Base-by-base conservation (phyloP, 2,329 filamentous ascomycete genomes). In the Samsoniella hepiali region DNA sequence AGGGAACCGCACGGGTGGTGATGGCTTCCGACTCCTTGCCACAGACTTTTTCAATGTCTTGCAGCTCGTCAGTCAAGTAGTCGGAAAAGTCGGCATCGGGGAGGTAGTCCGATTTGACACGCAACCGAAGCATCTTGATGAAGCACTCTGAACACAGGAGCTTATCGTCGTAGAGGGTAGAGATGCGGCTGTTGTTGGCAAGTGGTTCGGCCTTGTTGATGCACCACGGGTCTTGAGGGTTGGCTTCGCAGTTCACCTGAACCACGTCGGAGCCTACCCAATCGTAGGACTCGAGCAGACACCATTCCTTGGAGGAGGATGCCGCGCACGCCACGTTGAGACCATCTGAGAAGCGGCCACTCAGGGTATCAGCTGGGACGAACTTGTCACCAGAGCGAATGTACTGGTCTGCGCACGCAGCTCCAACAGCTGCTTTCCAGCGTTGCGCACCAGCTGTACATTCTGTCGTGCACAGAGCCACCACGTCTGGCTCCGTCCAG, bases 191-290 rank as follows among this genome's bases (percentile, higher is more conserved):
- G 47, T 65, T 65, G 49, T 65, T 54, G 22, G 57, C 22, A n/a
- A 27, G 42, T 11, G 54, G 50, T 15, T 64, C 55, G 38, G 49
- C 62, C 2, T 45, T 50, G 58, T 65, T 60, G 17, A 56, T 51
- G 42, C 62, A 65, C 45, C 53, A 64, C 32, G 64, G 64, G n/a
- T 64, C 64, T 5, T 47, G 10, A 3, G 64, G 64, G 13, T 62
- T 64, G 15, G 64, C 64, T 13, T 44, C 51, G 55, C 64, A 65
- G 54, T 65, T 45, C 6, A 59, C 31, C 42, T 62, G 53, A 3
- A 65, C 62, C 11, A 65, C 42, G 42, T 64, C 64, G 9, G 58
- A 62, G 22, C 64, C 64, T 9, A 62, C 57, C 64, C 64, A 66
- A 22, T 66, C 57, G n/a, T 66, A 57, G 10, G 47, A 50, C 58